Evolutionary conservation across 768 basidiomycete genomes (phyloP).

Genomic region (Punctularia strigosozonata): DNA sequence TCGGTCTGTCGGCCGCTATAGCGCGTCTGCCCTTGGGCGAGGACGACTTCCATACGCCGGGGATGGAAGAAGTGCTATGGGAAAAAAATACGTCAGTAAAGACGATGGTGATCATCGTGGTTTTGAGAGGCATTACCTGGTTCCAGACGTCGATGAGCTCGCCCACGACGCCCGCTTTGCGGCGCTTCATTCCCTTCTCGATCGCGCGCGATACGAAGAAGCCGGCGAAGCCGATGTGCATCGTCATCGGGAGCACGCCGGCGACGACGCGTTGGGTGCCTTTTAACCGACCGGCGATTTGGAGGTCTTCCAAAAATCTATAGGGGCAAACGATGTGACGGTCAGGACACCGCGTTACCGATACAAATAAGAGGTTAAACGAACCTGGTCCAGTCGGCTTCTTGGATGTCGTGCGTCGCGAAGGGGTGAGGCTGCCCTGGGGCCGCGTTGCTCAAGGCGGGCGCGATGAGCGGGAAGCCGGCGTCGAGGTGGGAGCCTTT

Average conservation of each 20-base stretch:
- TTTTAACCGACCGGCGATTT: slow-evolving; percentile 3
- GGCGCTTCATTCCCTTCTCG: slow-evolving; percentile 14
- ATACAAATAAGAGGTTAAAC: slow-evolving; percentile 3
- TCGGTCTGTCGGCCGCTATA: background rate
- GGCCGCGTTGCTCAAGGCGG: slow-evolving; percentile 14
- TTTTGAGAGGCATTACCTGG: slow-evolving; percentile 21
- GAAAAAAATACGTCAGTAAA: background rate
- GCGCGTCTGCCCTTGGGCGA: slow-evolving; percentile 20
- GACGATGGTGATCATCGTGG: background rate
- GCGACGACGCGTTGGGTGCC: slow-evolving; percentile 5
- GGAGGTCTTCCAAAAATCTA: slow-evolving; percentile 10
- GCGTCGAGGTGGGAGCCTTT: slow-evolving; percentile 21
- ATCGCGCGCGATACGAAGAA: slow-evolving; percentile 9
- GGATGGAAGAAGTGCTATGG: slow-evolving; percentile 38
- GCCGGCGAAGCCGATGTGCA: slow-evolving; percentile 5
- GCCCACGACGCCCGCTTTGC: slow-evolving; percentile 23
- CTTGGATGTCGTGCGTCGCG: slow-evolving; percentile 31
- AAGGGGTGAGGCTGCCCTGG: slow-evolving; percentile 34
- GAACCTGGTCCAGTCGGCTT: slow-evolving; percentile 39
- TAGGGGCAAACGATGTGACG: background rate
- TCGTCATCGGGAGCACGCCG: slow-evolving; percentile 3
- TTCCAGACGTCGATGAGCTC: slow-evolving; percentile 36
- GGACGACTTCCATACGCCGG: slow-evolving; percentile 29
- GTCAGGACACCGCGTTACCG: no score
- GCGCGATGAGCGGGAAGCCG: slow-evolving; percentile 33